phyloP scores from a whole-genome alignment of 805 yeast species.

The Metschnikowia aberdeeniae region DNA sequence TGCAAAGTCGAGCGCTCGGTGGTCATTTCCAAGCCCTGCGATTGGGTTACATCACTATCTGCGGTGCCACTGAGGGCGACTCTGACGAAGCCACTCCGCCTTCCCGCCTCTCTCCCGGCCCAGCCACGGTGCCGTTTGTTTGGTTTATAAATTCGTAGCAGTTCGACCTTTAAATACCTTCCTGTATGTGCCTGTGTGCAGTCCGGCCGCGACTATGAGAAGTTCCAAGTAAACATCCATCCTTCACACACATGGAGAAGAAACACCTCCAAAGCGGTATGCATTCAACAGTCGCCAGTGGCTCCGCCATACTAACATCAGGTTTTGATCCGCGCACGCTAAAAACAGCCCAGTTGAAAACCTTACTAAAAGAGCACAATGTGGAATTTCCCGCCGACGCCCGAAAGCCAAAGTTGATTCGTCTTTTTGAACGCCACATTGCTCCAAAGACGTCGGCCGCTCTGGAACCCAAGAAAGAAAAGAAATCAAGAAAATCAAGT shows the following conservation, averaged over 20 bases:
- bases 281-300: background rate
- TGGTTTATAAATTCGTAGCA: no score
- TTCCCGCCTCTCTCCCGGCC: no score
- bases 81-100: no score
- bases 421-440: background rate
- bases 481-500: background rate
- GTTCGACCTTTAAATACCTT: no score
- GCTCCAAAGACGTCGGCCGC: background rate
- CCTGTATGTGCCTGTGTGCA: background rate
- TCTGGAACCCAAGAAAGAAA: background rate
- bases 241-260: background rate
- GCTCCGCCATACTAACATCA: slow-evolving; percentile 10
- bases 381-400: slow-evolving; percentile 59
- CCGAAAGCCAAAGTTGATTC: slow-evolving; percentile 57
- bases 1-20: background rate
- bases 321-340: slow-evolving; percentile 44
- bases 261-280: slow-evolving; percentile 3
- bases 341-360: slow-evolving; percentile 67
- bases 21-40: no score
- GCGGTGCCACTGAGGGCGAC: no score
- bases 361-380: slow-evolving; percentile 58
- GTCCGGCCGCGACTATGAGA: background rate
- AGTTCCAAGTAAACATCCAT: background rate
- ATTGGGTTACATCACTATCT: no score
- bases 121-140: no score